These are phyloP conservation scores for Cercospora sojina DNA, from an alignment of 2,329 filamentous ascomycete genomes.

Conservation along the genomic window DNA sequence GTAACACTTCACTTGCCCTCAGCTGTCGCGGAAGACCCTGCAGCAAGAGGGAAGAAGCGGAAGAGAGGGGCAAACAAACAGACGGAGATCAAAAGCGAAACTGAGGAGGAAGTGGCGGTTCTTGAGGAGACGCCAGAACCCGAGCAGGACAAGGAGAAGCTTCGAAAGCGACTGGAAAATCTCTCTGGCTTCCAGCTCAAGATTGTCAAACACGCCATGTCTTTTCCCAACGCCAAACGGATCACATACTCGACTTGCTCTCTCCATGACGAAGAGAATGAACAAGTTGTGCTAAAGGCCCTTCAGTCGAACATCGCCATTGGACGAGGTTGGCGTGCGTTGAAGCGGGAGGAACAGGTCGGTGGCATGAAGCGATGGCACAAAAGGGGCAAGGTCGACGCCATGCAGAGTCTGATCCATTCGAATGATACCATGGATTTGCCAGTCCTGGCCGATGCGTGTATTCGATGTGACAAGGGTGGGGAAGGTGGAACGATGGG, in stretches of 20 bases:
- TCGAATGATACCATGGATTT: constrained; percentile 4
- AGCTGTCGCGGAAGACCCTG: constrained; percentile 16
- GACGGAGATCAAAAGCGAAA: constrained; percentile 14
- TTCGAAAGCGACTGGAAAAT: constrained; percentile 65
- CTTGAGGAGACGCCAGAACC: constrained; percentile 35
- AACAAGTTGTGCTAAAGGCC: constrained; percentile 73
- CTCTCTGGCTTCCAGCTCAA: constrained; percentile 79
- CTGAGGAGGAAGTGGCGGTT: constrained; percentile 15
- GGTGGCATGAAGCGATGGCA: constrained; percentile 73
- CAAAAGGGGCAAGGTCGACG: constrained; percentile 49
- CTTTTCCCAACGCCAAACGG: constrained; percentile 70
- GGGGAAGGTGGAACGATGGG: constrained; percentile 86
- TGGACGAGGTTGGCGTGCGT: constrained; percentile 72
- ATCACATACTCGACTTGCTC: constrained; percentile 96
- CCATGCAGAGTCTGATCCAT: constrained; percentile 40
- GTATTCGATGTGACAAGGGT: constrained; percentile 77
- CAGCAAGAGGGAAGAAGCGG: constrained; percentile 34
- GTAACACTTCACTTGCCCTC: constrained; percentile 63
- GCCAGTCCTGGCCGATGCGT: constrained; percentile 62
- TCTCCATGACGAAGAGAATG: constrained; percentile 82
- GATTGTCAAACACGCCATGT: constrained; percentile 79
- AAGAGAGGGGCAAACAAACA: constrained; percentile 28
- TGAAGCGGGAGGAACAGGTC: constrained; percentile 70
- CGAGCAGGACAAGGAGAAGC: constrained; percentile 51
- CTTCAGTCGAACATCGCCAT: constrained; percentile 66